Evolutionary conservation across 208 protist genomes (phyloP), one percentile per base, ranked within the genome.

Genomic region (Leishmania turanica): DNA sequence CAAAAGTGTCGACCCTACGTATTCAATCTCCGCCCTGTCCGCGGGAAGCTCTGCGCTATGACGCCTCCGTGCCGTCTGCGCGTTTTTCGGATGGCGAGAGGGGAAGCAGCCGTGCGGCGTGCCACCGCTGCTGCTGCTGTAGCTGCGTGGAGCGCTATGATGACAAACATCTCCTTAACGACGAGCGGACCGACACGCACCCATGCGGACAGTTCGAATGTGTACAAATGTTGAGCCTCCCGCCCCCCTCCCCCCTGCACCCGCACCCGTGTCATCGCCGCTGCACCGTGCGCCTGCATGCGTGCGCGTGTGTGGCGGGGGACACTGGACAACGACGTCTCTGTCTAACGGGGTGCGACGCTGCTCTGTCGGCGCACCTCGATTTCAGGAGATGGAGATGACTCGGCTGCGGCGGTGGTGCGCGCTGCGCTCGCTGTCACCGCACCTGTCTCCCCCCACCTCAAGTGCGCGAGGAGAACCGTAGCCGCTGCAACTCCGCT

Each of bases 281-380:
- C 37, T 15, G 64, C 24, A 15, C 34, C 37, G 37, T 31, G 60
- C 60, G 13, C 60, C 60, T 13, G 40, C 66, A 42, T 34, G 40
- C 66, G 66, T 24, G 66, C 66, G 40, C 34, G 31, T 69, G 64
- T 21, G 31, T 21, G 51, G 47, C 70, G 54, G 53, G 17, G 53
- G 17, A 24, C 53, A 1, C 53, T 7, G 53, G 37, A 19, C 60
- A 24, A 53, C 37, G 75, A 78, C 75, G 75, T 78, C 75, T 78
- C 75, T 78, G 75, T 78, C 75, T 78, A 78, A 78, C 75, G 75
- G 75, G 75, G 42, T 71, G 75, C 75, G 75, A 24, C 60, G 75
- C 75, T 78, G 40, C 60, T 70, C 31, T 64, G 62, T 78, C 75
- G 60, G 75, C 75, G 75, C 75, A 79, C 62, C 75, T 79, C 62